Percentiles rank a stretch among this genome's conserved stretches.
Evolutionary conservation across 140 eudicot genomes (phyloP).

Genomic region (Stevia rebaudiana): DNA sequence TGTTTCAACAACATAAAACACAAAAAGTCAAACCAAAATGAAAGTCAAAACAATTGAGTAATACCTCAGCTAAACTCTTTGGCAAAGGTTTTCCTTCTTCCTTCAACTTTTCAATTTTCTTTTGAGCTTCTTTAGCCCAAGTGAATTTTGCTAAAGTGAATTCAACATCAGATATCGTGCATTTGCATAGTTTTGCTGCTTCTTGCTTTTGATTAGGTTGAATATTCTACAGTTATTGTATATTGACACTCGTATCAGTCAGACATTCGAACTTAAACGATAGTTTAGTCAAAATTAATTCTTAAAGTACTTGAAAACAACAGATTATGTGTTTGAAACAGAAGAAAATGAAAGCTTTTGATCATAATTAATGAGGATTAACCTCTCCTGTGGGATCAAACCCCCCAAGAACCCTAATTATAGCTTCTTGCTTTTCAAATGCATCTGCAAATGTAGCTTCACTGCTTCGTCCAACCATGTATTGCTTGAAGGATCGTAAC

Average conservation of each 20-base stretch:
- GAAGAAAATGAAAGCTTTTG: background rate
- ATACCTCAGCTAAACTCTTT: slow-evolving; percentile 79
- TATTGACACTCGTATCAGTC: slow-evolving; percentile 7
- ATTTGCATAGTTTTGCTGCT: slow-evolving; percentile 73
- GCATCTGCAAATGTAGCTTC: slow-evolving; percentile 83
- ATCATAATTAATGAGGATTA: slow-evolving; percentile 6
- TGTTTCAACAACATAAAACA: background rate
- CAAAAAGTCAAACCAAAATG: background rate
- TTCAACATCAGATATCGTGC: slow-evolving; percentile 78
- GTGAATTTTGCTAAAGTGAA: slow-evolving; percentile 67
- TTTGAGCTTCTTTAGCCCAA: slow-evolving; percentile 92
- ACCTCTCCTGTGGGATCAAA: slow-evolving; percentile 85
- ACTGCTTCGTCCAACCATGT: slow-evolving; percentile 74
- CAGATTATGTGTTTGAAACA: background rate
- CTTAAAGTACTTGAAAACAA: background rate
- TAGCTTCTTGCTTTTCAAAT: slow-evolving; percentile 78
- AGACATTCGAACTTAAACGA: slow-evolving; percentile 3
- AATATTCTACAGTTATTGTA: slow-evolving; percentile 46
- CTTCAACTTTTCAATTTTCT: slow-evolving; percentile 63
- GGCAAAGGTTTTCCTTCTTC: slow-evolving; percentile 96
- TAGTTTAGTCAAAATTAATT: background rate
- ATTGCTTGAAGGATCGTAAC: slow-evolving; percentile 64
- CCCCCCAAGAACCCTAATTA: slow-evolving; percentile 70
- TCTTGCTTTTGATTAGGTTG: slow-evolving; percentile 68
- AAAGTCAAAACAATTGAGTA: background rate